These are phyloP conservation scores for Solanum pennellii DNA, from an alignment of 257 asterid genomes.

Conservation along the genomic window DNA sequence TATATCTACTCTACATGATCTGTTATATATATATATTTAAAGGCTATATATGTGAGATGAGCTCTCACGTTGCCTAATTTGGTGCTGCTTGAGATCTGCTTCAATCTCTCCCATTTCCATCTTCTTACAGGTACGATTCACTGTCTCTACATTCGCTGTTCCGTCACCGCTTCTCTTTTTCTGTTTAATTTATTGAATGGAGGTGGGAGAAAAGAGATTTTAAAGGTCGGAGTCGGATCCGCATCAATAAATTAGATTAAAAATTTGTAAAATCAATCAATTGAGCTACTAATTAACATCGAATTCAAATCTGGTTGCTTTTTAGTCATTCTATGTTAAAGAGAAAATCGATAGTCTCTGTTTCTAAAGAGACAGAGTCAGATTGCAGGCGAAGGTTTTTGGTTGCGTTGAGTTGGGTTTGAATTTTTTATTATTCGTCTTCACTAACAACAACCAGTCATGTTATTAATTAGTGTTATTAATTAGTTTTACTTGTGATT, in stretches of 20 bases:
- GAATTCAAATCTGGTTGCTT: background rate
- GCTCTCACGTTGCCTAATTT: background rate
- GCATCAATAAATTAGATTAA: too few species aligned
- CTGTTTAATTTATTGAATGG: background rate
- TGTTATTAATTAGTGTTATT: background rate
- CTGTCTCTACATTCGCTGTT: background rate
- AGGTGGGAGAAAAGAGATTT: background rate
- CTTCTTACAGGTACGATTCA: background rate
- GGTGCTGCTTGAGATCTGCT: background rate
- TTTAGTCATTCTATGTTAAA: background rate
- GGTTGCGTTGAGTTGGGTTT: background rate
- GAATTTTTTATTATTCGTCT: background rate
- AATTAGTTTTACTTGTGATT: background rate
- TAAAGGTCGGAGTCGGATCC: background rate
- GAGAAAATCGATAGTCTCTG: background rate
- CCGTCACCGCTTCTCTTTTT: background rate
- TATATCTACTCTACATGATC: background rate
- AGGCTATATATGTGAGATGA: background rate
- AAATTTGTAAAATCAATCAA: accelerated
- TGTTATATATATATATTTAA: background rate
- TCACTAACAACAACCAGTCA: background rate
- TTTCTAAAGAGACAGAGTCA: background rate
- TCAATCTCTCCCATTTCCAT: background rate
- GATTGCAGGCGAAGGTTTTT: background rate
- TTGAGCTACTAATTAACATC: background rate